Evolutionary conservation across 495 filamentous ascomycete genomes (phyloP).

Genomic region (Neurospora sublineolata): DNA sequence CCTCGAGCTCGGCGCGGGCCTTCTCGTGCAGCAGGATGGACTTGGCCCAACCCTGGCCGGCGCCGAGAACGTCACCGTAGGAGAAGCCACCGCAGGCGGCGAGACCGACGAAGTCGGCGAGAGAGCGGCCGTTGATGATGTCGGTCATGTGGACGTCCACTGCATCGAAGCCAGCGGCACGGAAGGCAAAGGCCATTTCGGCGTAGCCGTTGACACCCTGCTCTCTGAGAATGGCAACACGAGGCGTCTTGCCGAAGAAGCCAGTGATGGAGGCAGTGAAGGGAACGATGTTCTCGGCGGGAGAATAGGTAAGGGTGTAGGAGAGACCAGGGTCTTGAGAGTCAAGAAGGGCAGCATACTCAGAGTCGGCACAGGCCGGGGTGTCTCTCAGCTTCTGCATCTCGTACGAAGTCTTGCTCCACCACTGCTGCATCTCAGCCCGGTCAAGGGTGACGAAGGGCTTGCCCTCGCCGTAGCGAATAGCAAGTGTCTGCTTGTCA

Average conservation of each 20-base stretch:
- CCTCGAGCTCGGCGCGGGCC: constrained; percentile 62
- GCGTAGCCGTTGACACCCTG: constrained; percentile 91
- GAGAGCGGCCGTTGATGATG: constrained; percentile 65
- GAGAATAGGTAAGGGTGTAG: constrained; percentile 75
- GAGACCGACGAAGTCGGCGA: constrained; percentile 72
- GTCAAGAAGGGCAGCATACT: constrained; percentile 69
- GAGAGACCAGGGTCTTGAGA: constrained; percentile 69
- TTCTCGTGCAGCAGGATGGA: constrained; percentile 75
- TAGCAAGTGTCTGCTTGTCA: constrained; percentile 66
- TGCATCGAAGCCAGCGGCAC: constrained; percentile 77
- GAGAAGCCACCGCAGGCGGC: constrained; percentile 96
- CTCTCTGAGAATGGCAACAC: constrained; percentile 88
- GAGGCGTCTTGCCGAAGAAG: constrained; percentile 62
- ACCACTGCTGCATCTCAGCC: constrained; percentile 70
- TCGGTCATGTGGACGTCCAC: constrained; percentile 97
- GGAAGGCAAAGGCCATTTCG: constrained; percentile 95
- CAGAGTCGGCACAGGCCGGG: constrained; percentile 72
- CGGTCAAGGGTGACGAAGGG: constrained; percentile 59
- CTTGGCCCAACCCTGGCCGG: constrained; percentile 94
- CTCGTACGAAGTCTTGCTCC: constrained; percentile 76
- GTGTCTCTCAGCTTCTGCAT: constrained; percentile 91
- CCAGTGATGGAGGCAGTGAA: constrained; percentile 56
- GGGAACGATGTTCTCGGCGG: constrained; percentile 62
- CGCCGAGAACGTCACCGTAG: constrained; percentile 91
- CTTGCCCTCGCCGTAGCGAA: constrained; percentile 50